Base-by-base conservation (phyloP, 2,329 filamentous ascomycete species). In the Cucurbitaria berberidis region DNA sequence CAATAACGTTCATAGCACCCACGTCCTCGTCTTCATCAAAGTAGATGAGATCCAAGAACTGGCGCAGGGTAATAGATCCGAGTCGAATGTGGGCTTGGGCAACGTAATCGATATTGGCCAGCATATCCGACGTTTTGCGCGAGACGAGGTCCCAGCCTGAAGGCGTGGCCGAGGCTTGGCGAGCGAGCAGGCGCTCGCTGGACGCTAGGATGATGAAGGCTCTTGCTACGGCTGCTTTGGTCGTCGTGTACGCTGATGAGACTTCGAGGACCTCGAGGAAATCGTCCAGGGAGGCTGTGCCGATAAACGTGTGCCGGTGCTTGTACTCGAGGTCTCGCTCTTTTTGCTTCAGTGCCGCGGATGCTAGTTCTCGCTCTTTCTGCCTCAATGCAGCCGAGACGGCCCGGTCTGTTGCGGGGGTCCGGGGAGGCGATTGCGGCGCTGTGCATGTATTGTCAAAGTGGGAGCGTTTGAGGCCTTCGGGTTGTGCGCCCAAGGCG, bases 271-370 rank as follows among this genome's bases (percentile, higher is more conserved):
- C 43, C 11, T 66, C 60, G 18, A 73, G 61, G 42, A 72, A 72
- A 46, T 64, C 55, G 51, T 71, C 61, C 0, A 73, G 57, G 0
- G 68, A 73, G 5, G 67, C 67, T 1, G 70, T 69, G 29, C 70
- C 70, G 39, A 73, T 60, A 43, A 72, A 73, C 8, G 64, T 72
- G 56, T 73, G 69, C 26, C 69, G 69, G 48, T 71, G 64, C 38
- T 71, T 67, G 60, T 73, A 72, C 44, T 70, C 64, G 2, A 70
- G 57, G 16, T 71, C 69, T 7, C 59, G 59, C 45, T 69, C 68
- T 39, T 60, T 50, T 24, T 62, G 59, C 22, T 41, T 41, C 16
- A 48, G 29, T 26, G 45, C 18, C 9, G 35, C 51, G 16, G 51
- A 10, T 2, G 35, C 35, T 21, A 39, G 35, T 16, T 71, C 68